A percentile compares a stretch with the other conserved stretches of the same genome.
Evolutionary conservation across 306 rosid species (phyloP).

Genomic region (Lagenaria siceraria): DNA sequence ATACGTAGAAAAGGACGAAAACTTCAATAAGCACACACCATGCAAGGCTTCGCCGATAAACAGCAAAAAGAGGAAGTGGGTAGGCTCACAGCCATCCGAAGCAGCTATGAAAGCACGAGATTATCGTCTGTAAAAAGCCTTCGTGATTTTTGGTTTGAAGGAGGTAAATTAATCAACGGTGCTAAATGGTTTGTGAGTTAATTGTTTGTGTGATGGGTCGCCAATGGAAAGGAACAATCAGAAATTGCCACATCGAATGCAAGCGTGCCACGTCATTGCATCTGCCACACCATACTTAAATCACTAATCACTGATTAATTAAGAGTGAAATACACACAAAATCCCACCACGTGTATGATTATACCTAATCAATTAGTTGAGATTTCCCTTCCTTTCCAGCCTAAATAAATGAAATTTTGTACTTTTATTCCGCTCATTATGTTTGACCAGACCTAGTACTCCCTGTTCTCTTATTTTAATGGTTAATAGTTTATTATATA

Average conservation of each 20-base stretch:
- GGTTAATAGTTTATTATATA: too few species aligned
- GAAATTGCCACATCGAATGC: slow-evolving; percentile 9
- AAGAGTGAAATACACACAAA: too few species aligned
- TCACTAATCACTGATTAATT: background rate
- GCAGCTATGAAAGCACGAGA: background rate
- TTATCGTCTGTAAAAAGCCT: background rate
- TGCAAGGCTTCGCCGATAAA: slow-evolving; percentile 2
- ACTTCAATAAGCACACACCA: background rate
- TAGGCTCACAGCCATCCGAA: slow-evolving; percentile 16
- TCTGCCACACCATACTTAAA: background rate
- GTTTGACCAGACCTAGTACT: too few species aligned
- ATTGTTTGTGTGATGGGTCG: background rate
- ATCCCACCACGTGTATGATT: too few species aligned
- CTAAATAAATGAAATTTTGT: too few species aligned
- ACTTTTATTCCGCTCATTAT: too few species aligned
- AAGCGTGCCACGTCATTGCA: slow-evolving; percentile 14
- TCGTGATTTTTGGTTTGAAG: background rate
- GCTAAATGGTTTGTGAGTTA: background rate
- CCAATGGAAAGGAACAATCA: background rate
- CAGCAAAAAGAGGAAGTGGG: background rate
- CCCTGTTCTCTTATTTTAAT: too few species aligned
- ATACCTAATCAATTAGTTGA: too few species aligned
- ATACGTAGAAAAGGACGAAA: background rate
- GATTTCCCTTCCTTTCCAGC: too few species aligned
- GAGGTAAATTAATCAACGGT: slow-evolving; percentile 14